Evolutionary conservation across 345 rosid species (phyloP), one percentile per base, ranked within the genome.

Genomic region (Dimocarpus longan): DNA sequence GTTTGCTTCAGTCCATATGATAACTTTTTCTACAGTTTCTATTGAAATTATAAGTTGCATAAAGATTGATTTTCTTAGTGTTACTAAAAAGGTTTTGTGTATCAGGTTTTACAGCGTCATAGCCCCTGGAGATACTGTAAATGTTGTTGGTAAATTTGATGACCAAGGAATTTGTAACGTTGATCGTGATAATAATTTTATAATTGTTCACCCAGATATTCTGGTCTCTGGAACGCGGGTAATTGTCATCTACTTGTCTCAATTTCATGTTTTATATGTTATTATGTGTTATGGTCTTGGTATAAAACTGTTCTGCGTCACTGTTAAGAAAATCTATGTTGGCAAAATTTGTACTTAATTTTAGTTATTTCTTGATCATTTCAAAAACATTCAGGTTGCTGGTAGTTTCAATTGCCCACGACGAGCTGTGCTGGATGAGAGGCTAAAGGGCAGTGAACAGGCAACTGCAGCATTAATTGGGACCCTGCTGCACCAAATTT

Each of bases 191-290:
- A 84, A 85, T 66, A 91, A 94, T 87, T 83, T 96, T 72, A 56
- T 96, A 68, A 81, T 96, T 78, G 87, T 96, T 88, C 97, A 96
- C 82, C 99, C 99, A 68, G 90, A 94, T 82, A 82, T 92, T 82
- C 85, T 96, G 72, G 81, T 94, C 84, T 91, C 99, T 83, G 98
- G 99, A 87, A 96, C 98, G 73, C 89, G 91, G 91, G 99, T 96
- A 87, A 80, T 59, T 70, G 46, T 65, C 70, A 40, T 54, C 65
- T 74, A 67, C 42, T 75, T 68, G 5, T 26, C 64, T 50, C n/a
- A 52, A 70, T 74, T 81, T 71, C 6, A 52, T 73, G 19, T 80
- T 78, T 39, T 69, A 19, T 70, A 24, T 60, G 65, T 21, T 13
- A 42, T 6, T 8, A 28, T 62, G 42, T 68, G 37, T 57, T 24